These are phyloP conservation scores for Brassica incana DNA, from an alignment of 345 rosid species.

Conservation along the genomic window DNA sequence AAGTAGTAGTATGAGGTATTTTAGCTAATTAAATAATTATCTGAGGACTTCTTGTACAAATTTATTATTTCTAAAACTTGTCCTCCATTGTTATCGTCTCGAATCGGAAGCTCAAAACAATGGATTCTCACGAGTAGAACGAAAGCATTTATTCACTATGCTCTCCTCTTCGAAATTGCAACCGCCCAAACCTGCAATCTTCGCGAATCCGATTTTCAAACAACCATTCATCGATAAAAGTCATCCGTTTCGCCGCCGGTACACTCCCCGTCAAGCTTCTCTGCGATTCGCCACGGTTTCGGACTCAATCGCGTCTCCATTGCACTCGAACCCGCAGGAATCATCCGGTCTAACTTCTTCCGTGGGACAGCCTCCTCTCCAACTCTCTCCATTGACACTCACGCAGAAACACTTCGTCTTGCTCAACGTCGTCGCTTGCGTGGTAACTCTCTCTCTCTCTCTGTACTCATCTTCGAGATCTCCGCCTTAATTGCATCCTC, in stretches of 20 bases:
- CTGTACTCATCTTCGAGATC: background rate
- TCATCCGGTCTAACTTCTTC: conserved; percentile 46
- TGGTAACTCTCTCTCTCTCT: conserved; percentile 40
- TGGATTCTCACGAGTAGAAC: conserved; percentile 7
- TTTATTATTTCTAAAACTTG: background rate
- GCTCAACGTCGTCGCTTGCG: conserved; percentile 67
- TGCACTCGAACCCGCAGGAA: conserved; percentile 4
- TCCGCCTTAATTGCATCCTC: background rate
- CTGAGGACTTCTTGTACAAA: background rate
- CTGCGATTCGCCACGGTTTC: conserved; percentile 34
- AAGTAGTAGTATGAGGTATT: background rate
- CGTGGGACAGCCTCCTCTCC: conserved; percentile 60
- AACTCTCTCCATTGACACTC: conserved; percentile 58
- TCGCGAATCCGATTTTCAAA: conserved; percentile 1
- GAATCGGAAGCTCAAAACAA: conserved; percentile 20
- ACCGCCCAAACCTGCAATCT: conserved; percentile 5
- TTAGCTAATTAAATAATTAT: background rate
- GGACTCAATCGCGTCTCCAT: conserved; percentile 15
- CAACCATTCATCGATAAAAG: background rate
- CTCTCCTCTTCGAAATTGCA: conserved; percentile 31
- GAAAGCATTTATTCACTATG: conserved; percentile 37
- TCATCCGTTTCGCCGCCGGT: conserved; percentile 13
- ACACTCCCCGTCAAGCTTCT: conserved; percentile 35
- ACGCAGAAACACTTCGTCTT: conserved; percentile 64
- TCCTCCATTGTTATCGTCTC: conserved; percentile 33